A percentile compares a stretch with the other conserved stretches of the same genome.
Conservation (phyloP, 2,329 filamentous ascomycete species). For the Aspergillus tubingensis region DNA sequence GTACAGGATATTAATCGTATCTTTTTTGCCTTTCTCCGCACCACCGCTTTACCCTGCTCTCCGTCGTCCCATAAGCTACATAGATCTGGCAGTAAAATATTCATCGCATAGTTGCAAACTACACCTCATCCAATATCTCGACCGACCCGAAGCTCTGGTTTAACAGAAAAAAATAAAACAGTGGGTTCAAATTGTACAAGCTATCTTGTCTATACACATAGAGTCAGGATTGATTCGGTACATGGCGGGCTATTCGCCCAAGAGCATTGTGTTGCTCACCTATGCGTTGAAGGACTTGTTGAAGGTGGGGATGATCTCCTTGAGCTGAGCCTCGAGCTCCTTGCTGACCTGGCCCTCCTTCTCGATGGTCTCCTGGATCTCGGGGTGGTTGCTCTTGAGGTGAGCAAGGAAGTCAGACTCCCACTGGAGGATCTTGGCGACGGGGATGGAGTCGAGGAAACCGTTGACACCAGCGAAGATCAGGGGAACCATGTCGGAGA, state of each 20-base stretch:
- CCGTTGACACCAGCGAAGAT: conserved; percentile 99
- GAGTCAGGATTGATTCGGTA: conserved; percentile 43
- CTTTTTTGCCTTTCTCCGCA: conserved; percentile 30
- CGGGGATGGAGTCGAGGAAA: conserved; percentile 83
- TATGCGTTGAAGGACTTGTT: conserved; percentile 81
- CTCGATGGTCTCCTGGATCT: conserved; percentile 81
- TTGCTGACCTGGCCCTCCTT: conserved; percentile 97
- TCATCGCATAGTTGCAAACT: conserved; percentile 24
- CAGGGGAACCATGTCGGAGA: conserved; percentile 99
- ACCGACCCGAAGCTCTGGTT: conserved; percentile 23
- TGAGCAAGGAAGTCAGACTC: conserved; percentile 92
- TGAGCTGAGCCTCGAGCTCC: conserved; percentile 68
- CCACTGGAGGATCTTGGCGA: conserved; percentile 88
- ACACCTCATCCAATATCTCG: conserved; percentile 12
- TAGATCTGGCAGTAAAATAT: conserved; percentile 19
- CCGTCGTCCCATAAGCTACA: conserved; percentile 29
- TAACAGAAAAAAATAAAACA: conserved; percentile 42
- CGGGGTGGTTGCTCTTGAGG: conserved; percentile 86
- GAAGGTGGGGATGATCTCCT: conserved; percentile 75
- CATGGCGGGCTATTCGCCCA: conserved; percentile 36
- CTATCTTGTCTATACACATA: conserved; percentile 49
- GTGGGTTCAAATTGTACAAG: conserved; percentile 49
- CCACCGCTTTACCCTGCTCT: conserved; percentile 24
- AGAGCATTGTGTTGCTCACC: conserved; percentile 37
- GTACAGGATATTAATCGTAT: conserved; percentile 45